A percentile compares a stretch with the other conserved stretches of the same genome.
phyloP scores from a whole-genome alignment of 2,329 filamentous ascomycete species.

The Arthrobotrys pseudoclavata region DNA sequence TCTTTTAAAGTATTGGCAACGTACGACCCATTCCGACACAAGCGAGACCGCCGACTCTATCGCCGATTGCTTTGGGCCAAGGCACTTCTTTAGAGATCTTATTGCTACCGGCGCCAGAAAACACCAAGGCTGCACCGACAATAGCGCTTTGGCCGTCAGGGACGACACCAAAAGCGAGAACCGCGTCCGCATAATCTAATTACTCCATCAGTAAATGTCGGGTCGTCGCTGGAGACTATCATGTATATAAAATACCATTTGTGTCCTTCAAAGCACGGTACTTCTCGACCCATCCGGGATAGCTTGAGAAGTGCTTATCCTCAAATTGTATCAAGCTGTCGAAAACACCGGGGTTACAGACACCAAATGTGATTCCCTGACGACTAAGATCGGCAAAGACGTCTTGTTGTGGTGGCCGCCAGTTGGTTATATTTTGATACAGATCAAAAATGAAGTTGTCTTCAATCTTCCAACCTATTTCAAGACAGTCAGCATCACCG shows the following conservation, averaged over 20 bases:
- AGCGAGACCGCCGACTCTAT: slow-evolving; percentile 63
- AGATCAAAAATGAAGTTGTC: slow-evolving; percentile 63
- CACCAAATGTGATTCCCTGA: slow-evolving; percentile 62
- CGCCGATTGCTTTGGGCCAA: slow-evolving; percentile 64
- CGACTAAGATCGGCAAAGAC: slow-evolving; percentile 61
- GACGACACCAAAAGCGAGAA: slow-evolving; percentile 61
- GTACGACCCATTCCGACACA: slow-evolving; percentile 63
- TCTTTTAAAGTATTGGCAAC: slow-evolving; percentile 31
- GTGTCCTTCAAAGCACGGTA: slow-evolving; percentile 62
- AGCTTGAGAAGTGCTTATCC: slow-evolving; percentile 63
- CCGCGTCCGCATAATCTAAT: slow-evolving; percentile 63
- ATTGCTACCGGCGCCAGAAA: slow-evolving; percentile 63
- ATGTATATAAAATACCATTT: slow-evolving; percentile 49
- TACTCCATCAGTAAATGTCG: slow-evolving; percentile 3
- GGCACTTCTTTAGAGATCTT: slow-evolving; percentile 64
- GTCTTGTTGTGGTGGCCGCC: slow-evolving; percentile 56
- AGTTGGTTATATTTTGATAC: slow-evolving; percentile 62
- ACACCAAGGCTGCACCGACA: slow-evolving; percentile 63
- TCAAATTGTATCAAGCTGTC: slow-evolving; percentile 63
- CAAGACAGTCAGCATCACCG: neutral
- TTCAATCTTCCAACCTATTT: slow-evolving; percentile 62
- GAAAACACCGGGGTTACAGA: slow-evolving; percentile 62
- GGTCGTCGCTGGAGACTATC: neutral
- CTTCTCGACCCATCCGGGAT: slow-evolving; percentile 64
- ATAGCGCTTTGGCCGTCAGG: slow-evolving; percentile 54